Percentiles rank a stretch among this genome's conserved stretches.
Conservation (phyloP, 208 protist genomes). For the Strigomonas galati region DNA sequence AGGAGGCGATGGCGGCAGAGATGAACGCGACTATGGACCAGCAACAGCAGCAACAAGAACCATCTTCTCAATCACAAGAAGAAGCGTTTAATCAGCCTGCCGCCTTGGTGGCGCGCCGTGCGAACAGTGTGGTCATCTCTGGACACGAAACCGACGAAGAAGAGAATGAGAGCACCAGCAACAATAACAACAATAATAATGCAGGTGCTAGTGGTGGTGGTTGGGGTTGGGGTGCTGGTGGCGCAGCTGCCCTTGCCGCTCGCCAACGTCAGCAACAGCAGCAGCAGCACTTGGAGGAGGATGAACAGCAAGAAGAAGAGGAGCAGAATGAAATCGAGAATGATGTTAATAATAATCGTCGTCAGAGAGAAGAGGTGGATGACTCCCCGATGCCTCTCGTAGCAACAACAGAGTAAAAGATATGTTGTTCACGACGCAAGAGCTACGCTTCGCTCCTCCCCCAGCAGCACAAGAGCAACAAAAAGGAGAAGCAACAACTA, state of each 20-base stretch:
- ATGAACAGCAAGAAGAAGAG: neutral
- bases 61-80: neutral
- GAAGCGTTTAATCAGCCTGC: no score
- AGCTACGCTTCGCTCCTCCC: neutral
- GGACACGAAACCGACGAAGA: neutral
- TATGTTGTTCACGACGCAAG: conserved; percentile 6
- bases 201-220: no score
- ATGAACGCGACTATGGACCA: conserved; percentile 4
- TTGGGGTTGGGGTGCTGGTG: no score
- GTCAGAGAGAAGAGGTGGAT: neutral
- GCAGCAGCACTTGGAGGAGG: neutral
- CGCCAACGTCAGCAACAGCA: conserved; percentile 2
- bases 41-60: conserved; percentile 11
- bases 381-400: neutral
- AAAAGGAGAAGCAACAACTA: no score
- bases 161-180: neutral
- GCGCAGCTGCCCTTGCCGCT: no score
- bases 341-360: neutral
- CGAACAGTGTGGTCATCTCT: neutral
- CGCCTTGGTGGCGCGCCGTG: no score
- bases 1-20: neutral
- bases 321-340: no score
- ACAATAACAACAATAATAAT: neutral
- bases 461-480: no score
- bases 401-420: neutral